phyloP scores from a whole-genome alignment of 331 rosid genomes.

The Pyracantha coccinea region DNA sequence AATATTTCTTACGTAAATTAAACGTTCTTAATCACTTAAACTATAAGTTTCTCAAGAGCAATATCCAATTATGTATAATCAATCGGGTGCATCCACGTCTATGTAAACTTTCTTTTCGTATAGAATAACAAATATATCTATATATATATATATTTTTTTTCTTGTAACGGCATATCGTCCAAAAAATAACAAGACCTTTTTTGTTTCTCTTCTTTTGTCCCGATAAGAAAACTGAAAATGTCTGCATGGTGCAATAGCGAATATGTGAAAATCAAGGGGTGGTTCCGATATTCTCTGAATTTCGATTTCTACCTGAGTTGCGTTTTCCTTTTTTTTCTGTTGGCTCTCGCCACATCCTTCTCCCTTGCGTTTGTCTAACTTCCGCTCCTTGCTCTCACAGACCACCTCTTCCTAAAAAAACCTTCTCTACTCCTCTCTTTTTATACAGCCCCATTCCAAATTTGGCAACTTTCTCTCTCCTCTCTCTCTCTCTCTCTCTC shows the following conservation, averaged over 20 bases:
- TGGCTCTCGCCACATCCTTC: no score
- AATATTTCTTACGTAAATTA: no score
- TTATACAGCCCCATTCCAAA: slow-evolving; percentile 21
- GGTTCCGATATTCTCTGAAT: neutral
- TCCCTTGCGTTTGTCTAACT: neutral
- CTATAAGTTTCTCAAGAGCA: fast-evolving
- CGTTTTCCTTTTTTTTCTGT: neutral
- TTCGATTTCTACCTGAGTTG: neutral
- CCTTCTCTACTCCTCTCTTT: neutral
- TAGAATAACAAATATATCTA: no score
- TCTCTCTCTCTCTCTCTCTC: neutral
- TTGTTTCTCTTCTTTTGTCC: neutral
- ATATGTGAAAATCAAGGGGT: neutral
- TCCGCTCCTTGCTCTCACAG: neutral
- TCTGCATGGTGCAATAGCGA: neutral
- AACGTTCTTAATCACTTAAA: no score
- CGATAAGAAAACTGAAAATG: neutral
- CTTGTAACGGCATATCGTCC: no score
- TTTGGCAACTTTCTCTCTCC: slow-evolving; percentile 31
- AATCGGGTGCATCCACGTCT: no score
- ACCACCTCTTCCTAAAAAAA: neutral
- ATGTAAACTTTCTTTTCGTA: no score
- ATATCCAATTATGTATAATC: no score
- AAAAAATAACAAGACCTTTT: no score
- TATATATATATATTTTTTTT: no score